phyloP scores from a whole-genome alignment of 2,329 filamentous ascomycete genomes.

The Cryphonectria radicalis region DNA sequence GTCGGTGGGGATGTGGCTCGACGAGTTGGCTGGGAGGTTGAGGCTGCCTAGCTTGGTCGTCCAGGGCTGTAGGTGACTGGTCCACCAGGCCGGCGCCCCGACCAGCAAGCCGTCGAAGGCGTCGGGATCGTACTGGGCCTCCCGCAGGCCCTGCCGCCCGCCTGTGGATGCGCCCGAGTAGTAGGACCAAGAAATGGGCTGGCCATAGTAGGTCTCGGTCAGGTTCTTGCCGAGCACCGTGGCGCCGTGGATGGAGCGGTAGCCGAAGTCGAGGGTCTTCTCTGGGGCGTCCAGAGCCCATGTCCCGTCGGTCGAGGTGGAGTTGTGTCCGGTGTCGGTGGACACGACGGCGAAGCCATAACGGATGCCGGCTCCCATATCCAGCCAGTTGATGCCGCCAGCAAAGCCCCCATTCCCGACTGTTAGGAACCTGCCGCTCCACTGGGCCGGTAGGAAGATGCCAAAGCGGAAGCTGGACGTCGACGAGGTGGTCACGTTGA shows the following conservation, averaged over 20 bases:
- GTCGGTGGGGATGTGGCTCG: constrained; percentile 47
- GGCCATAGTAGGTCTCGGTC: constrained; percentile 52
- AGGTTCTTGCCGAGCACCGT: constrained; percentile 54
- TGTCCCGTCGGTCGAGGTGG: constrained; percentile 35
- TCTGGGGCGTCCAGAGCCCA: constrained; percentile 47
- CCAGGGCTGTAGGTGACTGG: constrained; percentile 45
- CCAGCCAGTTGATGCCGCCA: constrained; percentile 39
- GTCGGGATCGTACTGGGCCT: constrained; percentile 55
- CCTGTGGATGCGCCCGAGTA: constrained; percentile 64
- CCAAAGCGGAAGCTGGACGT: constrained; percentile 43
- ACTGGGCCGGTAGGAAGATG: constrained; percentile 43
- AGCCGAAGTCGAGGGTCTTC: constrained; percentile 45
- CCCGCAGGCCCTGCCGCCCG: constrained; percentile 61
- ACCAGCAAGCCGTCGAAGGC: constrained; percentile 63
- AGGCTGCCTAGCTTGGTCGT: constrained; percentile 47
- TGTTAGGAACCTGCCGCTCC: constrained; percentile 43
- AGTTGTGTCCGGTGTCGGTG: constrained; percentile 50
- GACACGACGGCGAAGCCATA: constrained; percentile 49
- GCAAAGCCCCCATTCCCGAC: constrained; percentile 47
- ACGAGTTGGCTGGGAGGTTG: constrained; percentile 47
- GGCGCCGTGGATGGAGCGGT: constrained; percentile 52
- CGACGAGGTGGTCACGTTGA: constrained; percentile 39
- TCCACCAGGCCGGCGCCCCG: constrained; percentile 49
- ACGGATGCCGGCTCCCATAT: constrained; percentile 38
- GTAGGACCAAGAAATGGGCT: constrained; percentile 52